Evolutionary conservation across 2,329 filamentous ascomycete genomes (phyloP), one percentile per base, ranked within the genome.

Genomic region (Sphaerulina vaccinii): DNA sequence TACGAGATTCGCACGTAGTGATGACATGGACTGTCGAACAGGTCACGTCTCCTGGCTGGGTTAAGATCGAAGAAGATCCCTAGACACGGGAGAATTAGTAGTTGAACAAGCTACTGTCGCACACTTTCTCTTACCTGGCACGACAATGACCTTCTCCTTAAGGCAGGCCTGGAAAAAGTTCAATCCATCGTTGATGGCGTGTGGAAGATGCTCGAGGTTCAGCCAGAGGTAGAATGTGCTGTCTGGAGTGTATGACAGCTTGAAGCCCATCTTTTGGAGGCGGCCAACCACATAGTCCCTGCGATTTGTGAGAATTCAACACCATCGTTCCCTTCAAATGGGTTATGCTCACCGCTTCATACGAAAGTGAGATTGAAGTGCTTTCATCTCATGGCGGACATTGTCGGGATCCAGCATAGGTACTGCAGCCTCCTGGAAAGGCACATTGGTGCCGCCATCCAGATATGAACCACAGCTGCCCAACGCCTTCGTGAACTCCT

Each of bases 151-250:
- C 79, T 95, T 95, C 77, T 96, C 90, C 66, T 88, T 84, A 38
- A 97, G 76, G 68, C 93, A 93, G 23, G 90, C 90, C 70, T 93
- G 84, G 83, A 97, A 96, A 80, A 97, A 97, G 76, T 95, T 96
- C 65, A 97, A 77, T 7, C 92, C 92, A 69, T 97, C 92, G 54
- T 87, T 86, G 70, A 97, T 95, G 56, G 84, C 81, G n/a, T 80
- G 80, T 0, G 92, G 88, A 2, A 93, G 77, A 41, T 80, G 79
- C 19, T 69, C 78, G 49, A 84, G 68, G 59, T 85, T 82, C 18
- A 87, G 75, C 85, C 86, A 96, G 62, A 96, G 82, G 76, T 97
- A 97, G 72, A 97, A 97, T 1, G 92, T 97, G 56, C 86, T 88
- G 72, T 96, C 88, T 1, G 92, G 92, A 53, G 90, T 82, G 66